phyloP scores from a whole-genome alignment of 495 filamentous ascomycete genomes.

The Neurospora sp. region DNA sequence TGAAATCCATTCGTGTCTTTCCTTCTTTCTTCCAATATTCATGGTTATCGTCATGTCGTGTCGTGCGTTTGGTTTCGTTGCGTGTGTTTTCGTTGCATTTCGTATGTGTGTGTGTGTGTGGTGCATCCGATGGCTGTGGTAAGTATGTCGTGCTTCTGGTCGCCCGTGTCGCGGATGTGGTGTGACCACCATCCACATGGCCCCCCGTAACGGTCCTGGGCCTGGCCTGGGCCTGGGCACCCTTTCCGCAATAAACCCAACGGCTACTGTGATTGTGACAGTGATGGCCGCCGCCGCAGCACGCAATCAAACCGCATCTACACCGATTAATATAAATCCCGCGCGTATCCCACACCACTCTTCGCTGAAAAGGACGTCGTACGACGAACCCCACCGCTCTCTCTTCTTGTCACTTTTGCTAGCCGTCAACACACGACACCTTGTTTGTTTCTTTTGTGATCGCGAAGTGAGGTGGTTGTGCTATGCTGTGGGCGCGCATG shows the following conservation, averaged over 20 bases:
- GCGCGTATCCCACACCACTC: background rate
- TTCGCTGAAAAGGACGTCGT: background rate
- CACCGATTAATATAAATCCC: background rate
- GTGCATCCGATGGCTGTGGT: background rate
- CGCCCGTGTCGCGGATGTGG: background rate
- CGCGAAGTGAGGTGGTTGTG: background rate
- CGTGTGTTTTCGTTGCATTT: background rate
- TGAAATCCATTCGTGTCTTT: background rate
- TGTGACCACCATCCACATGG: background rate
- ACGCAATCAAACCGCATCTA: background rate
- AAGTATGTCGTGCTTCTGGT: background rate
- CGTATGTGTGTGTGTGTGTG: background rate
- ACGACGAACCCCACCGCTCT: background rate
- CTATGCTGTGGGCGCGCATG: background rate
- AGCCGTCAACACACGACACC: background rate
- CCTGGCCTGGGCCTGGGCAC: background rate
- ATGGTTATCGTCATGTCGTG: background rate
- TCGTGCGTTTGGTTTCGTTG: background rate
- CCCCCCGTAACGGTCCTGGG: background rate
- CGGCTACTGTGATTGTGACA: background rate
- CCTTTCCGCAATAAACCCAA: background rate
- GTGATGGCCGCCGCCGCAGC: background rate
- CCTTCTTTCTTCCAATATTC: background rate
- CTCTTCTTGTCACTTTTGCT: background rate
- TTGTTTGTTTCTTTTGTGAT: background rate